Base-by-base conservation (phyloP, 371 early-diverging fungal species). In the Mortierella sp. region DNA sequence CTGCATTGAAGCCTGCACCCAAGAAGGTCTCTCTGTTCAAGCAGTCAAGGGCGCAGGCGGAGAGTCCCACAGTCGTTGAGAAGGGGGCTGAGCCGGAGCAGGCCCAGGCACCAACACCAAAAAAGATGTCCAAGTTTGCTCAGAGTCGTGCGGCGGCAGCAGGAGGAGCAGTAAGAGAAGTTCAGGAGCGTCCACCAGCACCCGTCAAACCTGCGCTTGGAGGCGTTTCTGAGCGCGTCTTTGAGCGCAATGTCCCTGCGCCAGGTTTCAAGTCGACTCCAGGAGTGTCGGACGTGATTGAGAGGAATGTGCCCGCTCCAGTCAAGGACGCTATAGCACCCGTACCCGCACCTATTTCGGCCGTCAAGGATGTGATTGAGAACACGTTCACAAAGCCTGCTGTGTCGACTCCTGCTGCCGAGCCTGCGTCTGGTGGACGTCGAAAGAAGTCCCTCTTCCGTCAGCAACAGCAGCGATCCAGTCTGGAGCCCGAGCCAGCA, bases 401-500 rank as follows among this genome's bases (percentile, higher is more conserved):
- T 4, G 34, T 24, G 8, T 50, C 40, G 16, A 31, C 43, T 3
- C 13, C 24, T 37, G 68, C 45, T 16, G 26, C 19, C 3, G 71
- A 63, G 34, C 39, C 76, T 34, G 14, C 72, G 11, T 61, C 34
- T 9, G 8, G 52, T 40, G 73, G 76, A 5, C 70, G 71, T 13
- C 66, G 64, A 19, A 81, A 81, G 53, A 55, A 63, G 22, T 81
- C 82, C 1, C 53, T 81, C 14, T 81, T 81, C 72, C 77, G 77
- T 14, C 77, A 71, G 34, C 74, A 71, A 26, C 77, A 76, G 40
- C 72, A 66, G 6, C 72, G 65, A 55, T 66, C 67, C 16, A 24
- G 52, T 26, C n/a, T 81, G 43, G 77, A 74, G 24, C 82, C 82
- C 19, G 86, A 79, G 34, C 73, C 81, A 29, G 78, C 79, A 58